These are phyloP conservation scores for Neopestalotiopsis sp. DNA, from an alignment of 2,329 filamentous ascomycete species.

Conservation along the genomic window DNA sequence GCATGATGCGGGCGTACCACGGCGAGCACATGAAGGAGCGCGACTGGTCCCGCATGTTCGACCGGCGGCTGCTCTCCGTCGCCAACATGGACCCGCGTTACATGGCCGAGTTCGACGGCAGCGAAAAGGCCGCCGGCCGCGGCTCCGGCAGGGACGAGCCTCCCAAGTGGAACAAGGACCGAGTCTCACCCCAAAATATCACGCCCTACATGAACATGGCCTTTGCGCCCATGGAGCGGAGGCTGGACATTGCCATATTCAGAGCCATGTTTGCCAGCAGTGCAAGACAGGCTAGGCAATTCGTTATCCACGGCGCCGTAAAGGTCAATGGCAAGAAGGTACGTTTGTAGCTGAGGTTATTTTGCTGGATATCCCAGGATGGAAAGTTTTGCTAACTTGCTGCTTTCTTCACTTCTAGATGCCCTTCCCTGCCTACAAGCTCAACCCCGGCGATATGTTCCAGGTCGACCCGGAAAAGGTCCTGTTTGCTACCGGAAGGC, in stretches of 20 bases:
- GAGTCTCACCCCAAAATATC: slow-evolving; percentile 35
- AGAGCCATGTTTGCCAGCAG: slow-evolving; percentile 93
- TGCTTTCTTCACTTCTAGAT: slow-evolving; percentile 62
- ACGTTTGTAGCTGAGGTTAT: slow-evolving; percentile 30
- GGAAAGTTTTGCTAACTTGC: background rate
- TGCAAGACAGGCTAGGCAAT: slow-evolving; percentile 89
- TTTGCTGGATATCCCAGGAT: background rate
- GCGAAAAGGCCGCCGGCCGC: slow-evolving; percentile 81
- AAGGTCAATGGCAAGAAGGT: slow-evolving; percentile 98
- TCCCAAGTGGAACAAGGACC: slow-evolving; percentile 20
- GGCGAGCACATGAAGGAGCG: slow-evolving; percentile 93
- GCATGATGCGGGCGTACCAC: slow-evolving; percentile 84
- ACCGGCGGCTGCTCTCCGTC: slow-evolving; percentile 78
- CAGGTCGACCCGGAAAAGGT: slow-evolving; percentile 91
- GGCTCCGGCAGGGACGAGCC: slow-evolving; percentile 69
- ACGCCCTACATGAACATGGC: slow-evolving; percentile 98
- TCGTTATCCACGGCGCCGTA: slow-evolving; percentile 90
- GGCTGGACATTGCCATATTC: slow-evolving; percentile 94
- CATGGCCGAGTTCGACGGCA: slow-evolving; percentile 81
- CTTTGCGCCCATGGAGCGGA: slow-evolving; percentile 87
- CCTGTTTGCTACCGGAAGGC: slow-evolving; percentile 82
- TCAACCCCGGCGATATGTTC: slow-evolving; percentile 98
- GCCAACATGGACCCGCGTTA: slow-evolving; percentile 84
- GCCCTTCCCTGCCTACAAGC: slow-evolving; percentile 86
- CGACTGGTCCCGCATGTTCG: slow-evolving; percentile 95